phyloP scores from a whole-genome alignment of 2,329 filamentous ascomycete genomes.

The Chalaropsis thielavioides region DNA sequence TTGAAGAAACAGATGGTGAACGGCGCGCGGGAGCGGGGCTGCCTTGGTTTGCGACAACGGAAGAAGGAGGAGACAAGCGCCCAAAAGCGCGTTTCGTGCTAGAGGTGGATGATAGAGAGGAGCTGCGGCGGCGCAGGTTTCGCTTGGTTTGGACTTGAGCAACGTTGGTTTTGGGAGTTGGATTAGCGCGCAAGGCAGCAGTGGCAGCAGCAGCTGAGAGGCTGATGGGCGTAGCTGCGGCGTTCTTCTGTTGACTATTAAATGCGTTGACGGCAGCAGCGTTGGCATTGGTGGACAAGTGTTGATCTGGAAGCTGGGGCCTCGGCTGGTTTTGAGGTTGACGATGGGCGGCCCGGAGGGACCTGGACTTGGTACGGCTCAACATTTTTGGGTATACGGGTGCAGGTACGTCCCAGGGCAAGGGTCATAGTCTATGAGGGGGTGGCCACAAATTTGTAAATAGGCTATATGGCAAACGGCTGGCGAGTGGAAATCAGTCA shows the following conservation, averaged over 20 bases:
- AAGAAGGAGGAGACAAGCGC: conserved; percentile 4
- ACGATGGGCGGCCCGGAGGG: conserved; percentile 23
- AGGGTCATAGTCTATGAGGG: conserved; percentile 5
- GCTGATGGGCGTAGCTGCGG: conserved; percentile 36
- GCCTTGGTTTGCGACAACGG: background rate
- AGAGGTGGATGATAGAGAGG: conserved; percentile 54
- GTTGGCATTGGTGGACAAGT: conserved; percentile 52
- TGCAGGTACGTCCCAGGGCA: background rate
- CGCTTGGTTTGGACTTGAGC: conserved; percentile 79
- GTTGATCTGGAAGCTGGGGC: conserved; percentile 29
- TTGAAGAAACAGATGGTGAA: conserved; percentile 59
- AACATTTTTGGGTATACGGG: conserved; percentile 30
- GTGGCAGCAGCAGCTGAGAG: conserved; percentile 79
- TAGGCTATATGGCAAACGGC: background rate
- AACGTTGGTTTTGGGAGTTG: conserved; percentile 64
- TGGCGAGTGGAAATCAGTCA: background rate
- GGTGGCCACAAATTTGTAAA: conserved; percentile 2
- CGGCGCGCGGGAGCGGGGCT: conserved; percentile 36
- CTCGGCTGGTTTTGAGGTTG: conserved; percentile 20
- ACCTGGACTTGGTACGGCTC: conserved; percentile 35
- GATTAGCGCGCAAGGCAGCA: conserved; percentile 64
- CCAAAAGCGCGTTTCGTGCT: conserved; percentile 24
- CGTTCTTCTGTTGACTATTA: conserved; percentile 45
- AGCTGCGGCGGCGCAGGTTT: conserved; percentile 51
- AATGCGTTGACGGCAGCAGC: conserved; percentile 68